Evolutionary conservation across 257 asterid species (phyloP).

Genomic region (Solanum ossicruentum): DNA sequence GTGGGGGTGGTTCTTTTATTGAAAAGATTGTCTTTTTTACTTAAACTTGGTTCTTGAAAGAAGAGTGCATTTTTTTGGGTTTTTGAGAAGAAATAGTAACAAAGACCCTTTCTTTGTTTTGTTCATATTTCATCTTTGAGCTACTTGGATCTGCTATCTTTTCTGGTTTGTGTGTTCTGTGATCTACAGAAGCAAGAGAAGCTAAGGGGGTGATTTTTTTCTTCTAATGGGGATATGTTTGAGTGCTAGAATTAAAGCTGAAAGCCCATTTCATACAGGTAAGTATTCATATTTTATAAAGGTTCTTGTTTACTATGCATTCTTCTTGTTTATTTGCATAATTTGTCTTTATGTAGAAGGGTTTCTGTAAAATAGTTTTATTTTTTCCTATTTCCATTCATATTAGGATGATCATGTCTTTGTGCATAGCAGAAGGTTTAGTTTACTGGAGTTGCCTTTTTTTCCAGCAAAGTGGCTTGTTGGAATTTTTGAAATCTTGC

Average conservation of each 20-base stretch:
- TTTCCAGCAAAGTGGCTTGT: neutral
- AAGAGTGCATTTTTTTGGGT: neutral
- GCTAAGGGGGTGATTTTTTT: neutral
- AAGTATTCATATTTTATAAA: neutral
- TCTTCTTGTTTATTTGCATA: neutral
- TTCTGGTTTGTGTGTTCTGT: neutral
- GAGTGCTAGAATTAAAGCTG: constrained; percentile 28
- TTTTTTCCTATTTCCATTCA: neutral
- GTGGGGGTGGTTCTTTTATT: neutral
- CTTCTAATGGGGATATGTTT: constrained; percentile 25
- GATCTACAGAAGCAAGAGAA: neutral
- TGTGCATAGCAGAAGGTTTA: no score
- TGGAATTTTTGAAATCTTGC: neutral
- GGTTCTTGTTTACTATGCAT: neutral
- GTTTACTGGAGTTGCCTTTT: no score
- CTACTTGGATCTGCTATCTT: neutral
- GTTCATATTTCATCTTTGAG: neutral
- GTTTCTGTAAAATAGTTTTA: neutral
- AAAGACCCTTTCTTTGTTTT: neutral
- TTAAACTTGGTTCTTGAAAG: neutral
- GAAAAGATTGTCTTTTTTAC: neutral
- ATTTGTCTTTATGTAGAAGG: neutral
- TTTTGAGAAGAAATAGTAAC: neutral
- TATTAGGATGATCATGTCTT: neutral
- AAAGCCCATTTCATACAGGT: constrained; percentile 18